These are phyloP conservation scores for Gamarada debralockiae DNA, from an alignment of 495 filamentous ascomycete genomes.

Conservation along the genomic window DNA sequence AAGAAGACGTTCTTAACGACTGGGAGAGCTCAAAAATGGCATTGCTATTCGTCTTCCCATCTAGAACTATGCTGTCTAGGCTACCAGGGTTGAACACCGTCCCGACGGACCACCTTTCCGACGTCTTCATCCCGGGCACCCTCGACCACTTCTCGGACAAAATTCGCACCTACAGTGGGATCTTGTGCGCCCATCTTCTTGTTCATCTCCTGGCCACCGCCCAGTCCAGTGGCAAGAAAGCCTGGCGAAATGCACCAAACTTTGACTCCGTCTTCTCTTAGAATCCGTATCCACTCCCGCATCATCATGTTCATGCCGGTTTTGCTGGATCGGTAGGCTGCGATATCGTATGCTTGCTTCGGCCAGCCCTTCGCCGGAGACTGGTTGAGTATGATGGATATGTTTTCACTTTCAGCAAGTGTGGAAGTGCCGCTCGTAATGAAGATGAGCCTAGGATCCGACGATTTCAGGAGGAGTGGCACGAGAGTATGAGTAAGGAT, in stretches of 20 bases:
- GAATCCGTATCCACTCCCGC: slow-evolving; percentile 48
- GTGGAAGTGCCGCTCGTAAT: slow-evolving; percentile 44
- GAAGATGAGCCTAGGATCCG: slow-evolving; percentile 45
- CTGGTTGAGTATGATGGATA: slow-evolving; percentile 22
- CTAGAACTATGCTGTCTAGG: no score
- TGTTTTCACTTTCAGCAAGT: slow-evolving; percentile 35
- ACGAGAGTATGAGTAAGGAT: slow-evolving; percentile 41
- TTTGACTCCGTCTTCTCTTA: slow-evolving; percentile 59
- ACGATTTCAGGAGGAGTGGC: slow-evolving; percentile 41
- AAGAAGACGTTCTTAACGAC: no score
- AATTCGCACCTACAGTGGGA: slow-evolving; percentile 37
- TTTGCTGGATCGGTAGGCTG: slow-evolving; percentile 51
- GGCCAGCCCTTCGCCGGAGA: slow-evolving; percentile 44
- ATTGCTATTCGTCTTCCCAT: no score
- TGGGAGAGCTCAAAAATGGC: no score
- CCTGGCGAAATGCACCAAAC: slow-evolving; percentile 53
- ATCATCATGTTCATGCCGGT: slow-evolving; percentile 65
- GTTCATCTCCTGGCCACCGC: slow-evolving; percentile 27
- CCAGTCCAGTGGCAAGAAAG: slow-evolving; percentile 51
- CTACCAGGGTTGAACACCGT: slow-evolving; percentile 40
- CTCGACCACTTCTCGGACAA: slow-evolving; percentile 42
- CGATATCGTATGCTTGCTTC: slow-evolving; percentile 24
- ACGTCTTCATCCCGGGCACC: slow-evolving; percentile 44
- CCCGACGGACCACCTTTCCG: slow-evolving; percentile 36
- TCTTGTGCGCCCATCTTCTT: slow-evolving; percentile 39